Percentiles rank a stretch among this genome's conserved stretches.
phyloP scores from a whole-genome alignment of 129 eudicot genomes.

The Calendula officinalis region DNA sequence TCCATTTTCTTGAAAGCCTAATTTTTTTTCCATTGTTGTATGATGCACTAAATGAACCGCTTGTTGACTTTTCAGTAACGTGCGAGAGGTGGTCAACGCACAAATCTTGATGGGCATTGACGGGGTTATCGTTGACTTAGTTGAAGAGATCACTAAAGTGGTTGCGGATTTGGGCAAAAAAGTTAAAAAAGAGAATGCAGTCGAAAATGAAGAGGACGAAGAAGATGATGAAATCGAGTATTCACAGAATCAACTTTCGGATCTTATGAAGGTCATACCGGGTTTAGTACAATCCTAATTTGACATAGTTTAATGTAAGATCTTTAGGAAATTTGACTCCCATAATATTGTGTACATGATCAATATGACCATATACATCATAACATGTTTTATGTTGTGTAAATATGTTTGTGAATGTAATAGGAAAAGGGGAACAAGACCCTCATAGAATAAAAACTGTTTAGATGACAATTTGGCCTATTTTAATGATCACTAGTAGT shows the following conservation, averaged over 20 bases:
- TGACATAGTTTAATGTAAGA: background rate
- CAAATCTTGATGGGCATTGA: constrained; percentile 77
- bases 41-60: background rate
- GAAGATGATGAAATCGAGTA: constrained; percentile 20
- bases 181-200: constrained; percentile 1
- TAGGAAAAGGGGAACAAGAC: constrained; percentile 12
- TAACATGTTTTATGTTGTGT: constrained; percentile 1
- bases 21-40: background rate
- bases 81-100: constrained; percentile 57
- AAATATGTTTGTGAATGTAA: constrained; percentile 11
- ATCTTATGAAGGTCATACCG: constrained; percentile 49
- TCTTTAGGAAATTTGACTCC: constrained; percentile 1
- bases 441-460: constrained; percentile 8
- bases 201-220: constrained; percentile 20
- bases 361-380: constrained; percentile 15
- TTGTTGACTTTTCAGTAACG: constrained; percentile 44
- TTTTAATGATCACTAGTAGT: background rate
- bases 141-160: constrained; percentile 52
- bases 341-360: constrained; percentile 15
- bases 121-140: constrained; percentile 77
- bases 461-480: background rate
- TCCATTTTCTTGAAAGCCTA: constrained; percentile 12
- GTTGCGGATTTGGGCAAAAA: constrained; percentile 36
- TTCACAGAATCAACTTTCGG: constrained; percentile 45
- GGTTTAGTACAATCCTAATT: constrained; percentile 28